Base-by-base conservation (phyloP, 768 basidiomycete species). In the Lentinus tigrinus region DNA sequence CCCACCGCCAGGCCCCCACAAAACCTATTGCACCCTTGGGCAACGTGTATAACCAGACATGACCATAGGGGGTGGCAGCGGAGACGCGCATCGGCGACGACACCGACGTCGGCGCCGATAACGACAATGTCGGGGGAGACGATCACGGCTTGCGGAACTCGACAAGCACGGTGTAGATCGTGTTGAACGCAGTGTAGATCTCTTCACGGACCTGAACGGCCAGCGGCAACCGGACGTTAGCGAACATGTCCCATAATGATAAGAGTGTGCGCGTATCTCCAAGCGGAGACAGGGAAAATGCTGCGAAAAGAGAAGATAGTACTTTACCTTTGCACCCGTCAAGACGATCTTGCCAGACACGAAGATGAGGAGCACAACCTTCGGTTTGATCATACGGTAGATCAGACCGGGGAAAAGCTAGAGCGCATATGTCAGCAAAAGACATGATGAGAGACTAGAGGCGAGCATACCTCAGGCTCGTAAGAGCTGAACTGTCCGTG, bases 311-410 rank as follows among this genome's bases (percentile, higher is more conserved):
- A 57, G 34, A 63, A 50, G 58, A 46, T 47, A 66, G 60, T 47
- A 52, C 54, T 73, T 81, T 76, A 95, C 97, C 89, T 99, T 99
- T 31, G 97, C 97, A 72, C 97, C 97, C 26, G 97, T 98, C 71
- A 99, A 77, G 56, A 99, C 97, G 67, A 98, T 98, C 81, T 98
- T 99, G 31, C 97, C 97, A 24, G 95, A 98, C 13, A 98, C 97
- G 76, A 99, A 99, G 68, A 99, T 98, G 51, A 99, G 82, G 40
- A 99, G 78, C 39, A 99, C 97, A 63, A 99, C 97, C 77, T 99
- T 99, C 7, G 97, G 97, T 74, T 98, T 97, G 77, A 98, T 91
- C 97, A 98, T 98, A 66, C 96, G 91, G 70, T 99, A 98, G 72
- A 99, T 98, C 44, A 99, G 83, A 69, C 97, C 96, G 53, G 97